phyloP scores from a whole-genome alignment of 768 basidiomycete genomes.

The Amanita exitialis region DNA sequence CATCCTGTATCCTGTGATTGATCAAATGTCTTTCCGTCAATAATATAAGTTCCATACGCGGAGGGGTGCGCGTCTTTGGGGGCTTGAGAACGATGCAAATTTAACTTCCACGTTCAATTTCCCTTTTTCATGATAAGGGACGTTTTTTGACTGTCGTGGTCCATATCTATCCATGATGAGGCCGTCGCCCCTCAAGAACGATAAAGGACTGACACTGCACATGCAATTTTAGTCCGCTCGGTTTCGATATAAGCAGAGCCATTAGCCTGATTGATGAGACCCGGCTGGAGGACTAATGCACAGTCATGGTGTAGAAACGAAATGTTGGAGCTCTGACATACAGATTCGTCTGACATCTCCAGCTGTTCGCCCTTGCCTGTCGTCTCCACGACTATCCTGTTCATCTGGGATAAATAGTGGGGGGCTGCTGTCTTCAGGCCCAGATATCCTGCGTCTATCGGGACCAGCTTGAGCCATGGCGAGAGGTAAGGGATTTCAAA shows the following conservation, averaged over 20 bases:
- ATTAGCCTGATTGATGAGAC: conserved; percentile 87
- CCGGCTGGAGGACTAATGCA: conserved; percentile 72
- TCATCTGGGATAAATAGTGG: conserved; percentile 46
- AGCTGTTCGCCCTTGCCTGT: conserved; percentile 41
- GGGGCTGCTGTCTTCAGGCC: conserved; percentile 74
- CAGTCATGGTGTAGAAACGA: not conserved
- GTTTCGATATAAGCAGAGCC: conserved; percentile 97
- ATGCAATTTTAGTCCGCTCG: conserved; percentile 85
- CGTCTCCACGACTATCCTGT: conserved; percentile 17
- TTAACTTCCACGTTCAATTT: conserved; percentile 92
- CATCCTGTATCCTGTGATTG: conserved; percentile 51
- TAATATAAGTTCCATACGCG: conserved; percentile 44
- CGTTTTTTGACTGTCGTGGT: conserved; percentile 75
- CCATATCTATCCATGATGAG: conserved; percentile 48
- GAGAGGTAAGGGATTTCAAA: conserved; percentile 18
- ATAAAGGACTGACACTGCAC: conserved; percentile 70
- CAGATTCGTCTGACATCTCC: conserved; percentile 82
- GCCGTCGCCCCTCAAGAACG: conserved; percentile 5
- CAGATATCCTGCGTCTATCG: conserved; percentile 85
- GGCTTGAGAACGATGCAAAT: conserved; percentile 89
- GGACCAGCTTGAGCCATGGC: conserved; percentile 46
- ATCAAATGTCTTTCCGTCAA: conserved; percentile 10
- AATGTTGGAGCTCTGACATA: conserved; percentile 23
- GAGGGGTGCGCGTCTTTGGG: conserved; percentile 68
- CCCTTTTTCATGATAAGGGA: conserved; percentile 79